Percentiles rank a stretch among this genome's conserved stretches.
These are phyloP conservation scores for Globisporangium irregulare DNA, from an alignment of 352 stramenopile species.

Conservation along the genomic window DNA sequence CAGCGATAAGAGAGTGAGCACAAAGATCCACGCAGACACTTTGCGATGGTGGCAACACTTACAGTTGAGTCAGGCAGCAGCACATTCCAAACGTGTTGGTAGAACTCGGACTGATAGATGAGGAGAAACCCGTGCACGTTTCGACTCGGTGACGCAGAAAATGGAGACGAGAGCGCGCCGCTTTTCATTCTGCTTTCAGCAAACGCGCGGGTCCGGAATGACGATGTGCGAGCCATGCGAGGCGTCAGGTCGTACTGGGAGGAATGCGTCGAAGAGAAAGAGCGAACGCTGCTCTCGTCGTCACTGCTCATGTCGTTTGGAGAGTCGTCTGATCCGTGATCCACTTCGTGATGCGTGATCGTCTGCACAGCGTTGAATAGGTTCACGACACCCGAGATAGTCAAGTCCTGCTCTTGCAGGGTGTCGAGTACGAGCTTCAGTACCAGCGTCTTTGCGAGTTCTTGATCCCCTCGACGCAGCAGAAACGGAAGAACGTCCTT, in stretches of 20 bases:
- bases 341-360: conserved; percentile 29
- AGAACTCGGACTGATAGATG: conserved; percentile 62
- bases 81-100: conserved; percentile 44
- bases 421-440: conserved; percentile 50
- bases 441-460: conserved; percentile 43
- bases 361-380: conserved; percentile 51
- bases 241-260: conserved; percentile 10
- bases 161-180: background rate
- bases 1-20: background rate
- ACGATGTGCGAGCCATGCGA: conserved; percentile 11
- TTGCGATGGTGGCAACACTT: conserved; percentile 8
- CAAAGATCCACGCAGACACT: background rate
- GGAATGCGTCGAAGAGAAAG: conserved; percentile 3
- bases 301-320: conserved; percentile 40
- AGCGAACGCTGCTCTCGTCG: conserved; percentile 20
- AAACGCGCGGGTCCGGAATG: conserved; percentile 14
- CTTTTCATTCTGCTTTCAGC: conserved; percentile 8
- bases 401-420: conserved; percentile 50
- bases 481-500: conserved; percentile 69
- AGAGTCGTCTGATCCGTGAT: conserved; percentile 29
- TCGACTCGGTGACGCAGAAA: conserved; percentile 14
- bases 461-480: conserved; percentile 46
- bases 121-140: conserved; percentile 45
- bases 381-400: conserved; percentile 26
- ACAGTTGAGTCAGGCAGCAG: conserved; percentile 45